Conservation (phyloP, 73 alveolate species). For the Durusdinium trenchii region DNA sequence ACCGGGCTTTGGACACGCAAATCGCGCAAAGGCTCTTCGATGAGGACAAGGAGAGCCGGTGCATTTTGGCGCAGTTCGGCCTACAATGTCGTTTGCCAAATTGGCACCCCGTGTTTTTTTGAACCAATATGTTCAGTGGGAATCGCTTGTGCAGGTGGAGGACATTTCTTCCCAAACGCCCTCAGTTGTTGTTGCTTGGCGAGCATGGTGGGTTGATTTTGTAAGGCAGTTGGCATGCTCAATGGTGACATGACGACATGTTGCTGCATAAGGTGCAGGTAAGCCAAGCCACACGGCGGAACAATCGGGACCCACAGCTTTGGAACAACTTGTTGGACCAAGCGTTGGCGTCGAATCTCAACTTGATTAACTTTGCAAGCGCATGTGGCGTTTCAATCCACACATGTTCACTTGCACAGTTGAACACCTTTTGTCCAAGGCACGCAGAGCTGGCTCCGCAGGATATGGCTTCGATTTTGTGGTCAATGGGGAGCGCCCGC, state of each 20-base stretch:
- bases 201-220: neutral
- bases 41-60: too few species aligned
- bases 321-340: slow-evolving; percentile 78
- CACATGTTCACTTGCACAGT: neutral
- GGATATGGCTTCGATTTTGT: slow-evolving; percentile 62
- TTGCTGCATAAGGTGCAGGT: slow-evolving; percentile 56
- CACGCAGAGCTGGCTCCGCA: slow-evolving; percentile 80
- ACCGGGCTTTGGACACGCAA: too few species aligned
- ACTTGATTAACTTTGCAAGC: neutral
- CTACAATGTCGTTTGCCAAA: too few species aligned
- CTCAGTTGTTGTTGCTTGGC: neutral
- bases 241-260: too few species aligned
- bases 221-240: neutral
- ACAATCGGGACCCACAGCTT: slow-evolving; percentile 17
- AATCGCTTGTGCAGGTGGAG: too few species aligned
- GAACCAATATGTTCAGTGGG: too few species aligned
- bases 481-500: slow-evolving; percentile 70
- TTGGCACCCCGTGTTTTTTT: too few species aligned
- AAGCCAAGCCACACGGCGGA: neutral
- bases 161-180: slow-evolving; percentile 2
- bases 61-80: too few species aligned
- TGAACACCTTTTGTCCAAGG: neutral
- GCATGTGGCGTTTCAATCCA: neutral
- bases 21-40: too few species aligned
- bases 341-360: slow-evolving; percentile 27